phyloP scores from a whole-genome alignment of 1,139 yeast species.

The Wickerhamiella infanticola region DNA sequence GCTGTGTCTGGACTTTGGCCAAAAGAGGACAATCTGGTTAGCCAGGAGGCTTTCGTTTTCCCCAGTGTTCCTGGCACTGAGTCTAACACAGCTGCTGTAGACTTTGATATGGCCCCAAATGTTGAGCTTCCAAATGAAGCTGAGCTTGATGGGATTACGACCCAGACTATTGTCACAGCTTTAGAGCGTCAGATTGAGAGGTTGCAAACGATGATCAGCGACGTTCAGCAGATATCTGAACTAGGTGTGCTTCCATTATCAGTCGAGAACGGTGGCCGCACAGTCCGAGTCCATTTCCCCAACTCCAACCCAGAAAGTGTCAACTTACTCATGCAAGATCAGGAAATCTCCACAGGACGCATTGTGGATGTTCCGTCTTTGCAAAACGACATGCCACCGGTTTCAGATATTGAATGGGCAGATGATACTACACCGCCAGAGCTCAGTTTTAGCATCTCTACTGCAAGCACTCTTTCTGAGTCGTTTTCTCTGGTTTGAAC shows the following conservation, averaged over 20 bases:
- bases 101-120: slow-evolving; percentile 21
- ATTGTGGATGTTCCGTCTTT: slow-evolving; percentile 23
- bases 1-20: not conserved
- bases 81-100: slow-evolving; percentile 17
- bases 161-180: slow-evolving; percentile 14
- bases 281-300: slow-evolving; percentile 25
- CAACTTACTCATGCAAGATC: slow-evolving; percentile 19
- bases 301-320: slow-evolving; percentile 24
- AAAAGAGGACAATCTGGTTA: not conserved
- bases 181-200: slow-evolving; percentile 17
- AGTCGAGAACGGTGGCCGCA: slow-evolving; percentile 17
- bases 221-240: slow-evolving; percentile 19
- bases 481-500: not conserved
- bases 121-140: not conserved
- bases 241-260: slow-evolving; percentile 27
- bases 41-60: not conserved
- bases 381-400: not conserved
- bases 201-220: slow-evolving; percentile 17
- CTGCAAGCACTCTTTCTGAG: not conserved
- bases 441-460: slow-evolving; percentile 3
- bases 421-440: slow-evolving; percentile 2
- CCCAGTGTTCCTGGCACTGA: not conserved
- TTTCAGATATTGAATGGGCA: not conserved
- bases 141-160: not conserved
- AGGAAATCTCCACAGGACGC: slow-evolving; percentile 22